Conservation (phyloP, 345 rosid species). For the Angophora floribunda region DNA sequence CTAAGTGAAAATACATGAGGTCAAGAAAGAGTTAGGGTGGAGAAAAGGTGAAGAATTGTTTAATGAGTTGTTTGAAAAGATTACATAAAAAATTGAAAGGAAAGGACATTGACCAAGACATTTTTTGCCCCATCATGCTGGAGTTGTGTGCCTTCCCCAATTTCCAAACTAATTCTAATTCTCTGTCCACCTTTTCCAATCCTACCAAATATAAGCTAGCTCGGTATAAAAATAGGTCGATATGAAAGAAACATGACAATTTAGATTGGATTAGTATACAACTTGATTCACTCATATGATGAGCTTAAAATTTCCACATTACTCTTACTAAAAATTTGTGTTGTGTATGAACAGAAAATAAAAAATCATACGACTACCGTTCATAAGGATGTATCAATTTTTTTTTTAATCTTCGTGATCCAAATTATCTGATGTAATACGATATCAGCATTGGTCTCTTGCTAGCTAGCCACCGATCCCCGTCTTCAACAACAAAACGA, state of each 20-base stretch:
- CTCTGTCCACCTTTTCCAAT: accelerated
- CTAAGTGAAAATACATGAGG: not conserved
- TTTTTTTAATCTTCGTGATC: not conserved
- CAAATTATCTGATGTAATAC: not conserved
- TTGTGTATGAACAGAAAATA: accelerated
- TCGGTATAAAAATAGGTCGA: not conserved
- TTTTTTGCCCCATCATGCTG: not conserved
- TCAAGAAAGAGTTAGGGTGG: not conserved
- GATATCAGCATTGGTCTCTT: not conserved
- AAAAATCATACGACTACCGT: not conserved
- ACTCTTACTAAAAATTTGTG: accelerated
- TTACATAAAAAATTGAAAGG: not conserved
- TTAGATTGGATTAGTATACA: not conserved
- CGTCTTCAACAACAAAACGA: accelerated
- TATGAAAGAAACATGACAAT: not conserved
- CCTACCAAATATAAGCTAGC: not conserved
- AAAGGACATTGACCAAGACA: not conserved
- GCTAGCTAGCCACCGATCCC: accelerated
- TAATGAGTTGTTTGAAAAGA: not conserved
- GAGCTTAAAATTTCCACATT: not conserved
- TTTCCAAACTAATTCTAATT: not conserved
- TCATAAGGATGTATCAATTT: accelerated
- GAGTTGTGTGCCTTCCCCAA: not conserved
- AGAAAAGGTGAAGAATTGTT: not conserved
- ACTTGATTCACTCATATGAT: not conserved